phyloP scores from a whole-genome alignment of 257 asterid genomes.

The Nicotiana tabacum region DNA sequence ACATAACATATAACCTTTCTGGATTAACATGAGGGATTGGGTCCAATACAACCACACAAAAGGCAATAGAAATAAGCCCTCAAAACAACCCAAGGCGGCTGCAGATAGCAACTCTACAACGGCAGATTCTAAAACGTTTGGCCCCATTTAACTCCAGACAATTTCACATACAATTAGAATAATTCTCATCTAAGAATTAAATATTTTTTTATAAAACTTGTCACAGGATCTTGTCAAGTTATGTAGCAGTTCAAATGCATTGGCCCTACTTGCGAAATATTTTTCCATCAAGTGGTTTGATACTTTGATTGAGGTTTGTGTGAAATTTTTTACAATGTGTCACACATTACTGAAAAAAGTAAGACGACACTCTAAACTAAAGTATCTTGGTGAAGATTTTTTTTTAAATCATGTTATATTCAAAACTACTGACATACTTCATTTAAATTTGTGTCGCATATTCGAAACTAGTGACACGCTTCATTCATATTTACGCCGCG shows the following conservation, averaged over 20 bases:
- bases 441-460: too few species aligned
- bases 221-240: neutral
- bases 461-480: too few species aligned
- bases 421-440: too few species aligned
- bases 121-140: slow-evolving; percentile 26
- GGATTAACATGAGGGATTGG: neutral
- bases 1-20: slow-evolving; percentile 4
- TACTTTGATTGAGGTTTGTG: neutral
- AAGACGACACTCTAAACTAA: neutral
- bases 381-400: too few species aligned
- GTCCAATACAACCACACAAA: neutral
- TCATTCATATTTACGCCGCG: too few species aligned
- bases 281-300: neutral
- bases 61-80: neutral
- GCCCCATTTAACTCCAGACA: slow-evolving; percentile 30
- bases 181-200: neutral
- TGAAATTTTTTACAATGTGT: neutral
- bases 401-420: too few species aligned
- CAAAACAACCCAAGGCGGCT: slow-evolving; percentile 35
- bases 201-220: neutral
- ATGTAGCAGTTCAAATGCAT: neutral
- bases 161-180: neutral
- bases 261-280: neutral
- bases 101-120: slow-evolving; percentile 42
- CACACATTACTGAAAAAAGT: neutral